phyloP scores from a whole-genome alignment of 2,329 filamentous ascomycete species.

The Phaeosphaeria sp. region DNA sequence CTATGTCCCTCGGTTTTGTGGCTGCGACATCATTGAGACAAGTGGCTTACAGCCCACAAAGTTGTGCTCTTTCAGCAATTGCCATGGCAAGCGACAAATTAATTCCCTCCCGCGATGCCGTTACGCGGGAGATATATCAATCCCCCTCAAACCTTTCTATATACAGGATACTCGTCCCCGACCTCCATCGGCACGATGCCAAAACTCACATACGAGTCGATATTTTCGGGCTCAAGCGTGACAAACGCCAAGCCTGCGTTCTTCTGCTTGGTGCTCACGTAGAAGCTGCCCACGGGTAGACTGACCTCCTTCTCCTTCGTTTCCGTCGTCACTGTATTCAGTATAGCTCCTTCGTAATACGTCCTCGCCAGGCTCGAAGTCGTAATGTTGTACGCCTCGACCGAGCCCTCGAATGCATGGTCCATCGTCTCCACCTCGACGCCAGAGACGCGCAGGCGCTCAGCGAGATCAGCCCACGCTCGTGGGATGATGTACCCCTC shows the following conservation, averaged over 20 bases:
- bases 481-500: conserved; percentile 46
- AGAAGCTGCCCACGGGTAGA: conserved; percentile 43
- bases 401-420: conserved; percentile 35
- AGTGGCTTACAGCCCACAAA: too few relatives aligned
- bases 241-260: conserved; percentile 47
- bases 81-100: too few relatives aligned
- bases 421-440: conserved; percentile 39
- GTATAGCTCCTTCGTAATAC: conserved; percentile 44
- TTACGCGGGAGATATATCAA: too few relatives aligned
- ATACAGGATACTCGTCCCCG: conserved; percentile 46
- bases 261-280: conserved; percentile 44
- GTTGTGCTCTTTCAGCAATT: too few relatives aligned
- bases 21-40: too few relatives aligned
- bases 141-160: conserved; percentile 13
- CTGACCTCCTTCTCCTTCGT: conserved; percentile 29
- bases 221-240: conserved; percentile 47
- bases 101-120: too few relatives aligned
- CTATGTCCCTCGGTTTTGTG: too few relatives aligned
- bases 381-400: conserved; percentile 45
- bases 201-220: conserved; percentile 47
- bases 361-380: conserved; percentile 31
- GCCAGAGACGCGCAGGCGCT: conserved; percentile 41
- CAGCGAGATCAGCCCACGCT: conserved; percentile 43
- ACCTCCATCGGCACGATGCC: conserved; percentile 45
- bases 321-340: conserved; percentile 42